Base-by-base conservation (phyloP, 768 basidiomycete genomes). In the Dentipellis sp. region DNA sequence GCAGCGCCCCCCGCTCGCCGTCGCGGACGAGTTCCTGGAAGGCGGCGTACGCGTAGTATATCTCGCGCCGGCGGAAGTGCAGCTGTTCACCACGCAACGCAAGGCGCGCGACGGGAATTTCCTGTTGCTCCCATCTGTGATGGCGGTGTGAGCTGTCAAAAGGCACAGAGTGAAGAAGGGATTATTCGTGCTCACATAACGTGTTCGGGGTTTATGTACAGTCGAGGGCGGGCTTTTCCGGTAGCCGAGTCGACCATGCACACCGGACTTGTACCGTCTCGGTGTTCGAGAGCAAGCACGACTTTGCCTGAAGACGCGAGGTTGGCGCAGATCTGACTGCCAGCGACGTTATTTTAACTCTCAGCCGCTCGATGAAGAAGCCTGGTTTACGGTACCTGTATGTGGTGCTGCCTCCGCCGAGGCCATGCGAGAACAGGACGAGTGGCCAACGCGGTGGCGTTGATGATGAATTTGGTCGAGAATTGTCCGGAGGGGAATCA, bases 381-480 rank as follows among this genome's bases (percentile, higher is more conserved):
- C 49, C 48, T 51, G 54, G 45, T 39, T 23, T 40, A 45, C 17
- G 48, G 50, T 59, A 79, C 81, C 82, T 86, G 63, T 92, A 91
- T 1, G 82, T 78, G 0, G 82, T 87, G 19, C 83, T 72, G 45
- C 78, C 82, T 4, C 90, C 91, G 17, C 81, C 85, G 19, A 93
- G 78, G 17, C 91, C 91, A 71, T 93, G 91, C 10, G 86, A 89
- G 69, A 92, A 93, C 40, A 94, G 77, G 34, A 91, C 80, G 34
- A 94, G 75, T 0, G 89, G 88, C 88, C 88, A 89, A 50, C 77
- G 75, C 38, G 21, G 29, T 29, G 29, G 29, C 3, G 29, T 29
- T 29, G 29, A 29, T 6, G 29, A 29, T 6, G 29, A 29, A 6
- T 29, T 29, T 29, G 29, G 29, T 3, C 29, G 29, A 6, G 29